A percentile compares a stretch with the other conserved stretches of the same genome.
These are phyloP conservation scores for Penicillium lagena DNA, from an alignment of 495 filamentous ascomycete genomes.

Conservation along the genomic window DNA sequence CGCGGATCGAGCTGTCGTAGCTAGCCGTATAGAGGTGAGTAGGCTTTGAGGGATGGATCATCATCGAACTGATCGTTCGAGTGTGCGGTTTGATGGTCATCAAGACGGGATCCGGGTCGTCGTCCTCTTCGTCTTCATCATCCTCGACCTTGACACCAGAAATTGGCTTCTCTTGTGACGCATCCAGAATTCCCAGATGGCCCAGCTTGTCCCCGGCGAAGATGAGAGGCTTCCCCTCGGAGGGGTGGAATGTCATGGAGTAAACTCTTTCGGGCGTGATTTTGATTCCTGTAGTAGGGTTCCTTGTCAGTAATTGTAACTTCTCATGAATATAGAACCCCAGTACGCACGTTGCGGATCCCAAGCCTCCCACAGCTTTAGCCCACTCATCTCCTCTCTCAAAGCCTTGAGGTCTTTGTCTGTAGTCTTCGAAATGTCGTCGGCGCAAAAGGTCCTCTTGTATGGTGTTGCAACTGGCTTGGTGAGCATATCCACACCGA, in stretches of 20 bases:
- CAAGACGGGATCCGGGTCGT: slow-evolving; percentile 66
- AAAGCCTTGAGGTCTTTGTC: slow-evolving; percentile 71
- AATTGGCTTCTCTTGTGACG: slow-evolving; percentile 57
- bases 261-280: slow-evolving; percentile 88
- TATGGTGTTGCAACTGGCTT: slow-evolving; percentile 69
- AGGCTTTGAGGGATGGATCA: slow-evolving; percentile 63
- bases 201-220: slow-evolving; percentile 96
- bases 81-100: slow-evolving; percentile 85
- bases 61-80: slow-evolving; percentile 79
- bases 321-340: not conserved
- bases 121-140: slow-evolving; percentile 55
- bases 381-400: slow-evolving; percentile 70
- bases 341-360: slow-evolving; percentile 60
- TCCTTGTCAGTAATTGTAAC: slow-evolving; percentile 3
- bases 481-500: slow-evolving; percentile 50
- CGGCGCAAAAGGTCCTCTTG: slow-evolving; percentile 71
- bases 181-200: slow-evolving; percentile 89
- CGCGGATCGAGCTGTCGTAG: slow-evolving; percentile 92
- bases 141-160: slow-evolving; percentile 29
- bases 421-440: slow-evolving; percentile 73
- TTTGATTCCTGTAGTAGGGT: slow-evolving; percentile 63
- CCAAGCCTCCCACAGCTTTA: slow-evolving; percentile 78
- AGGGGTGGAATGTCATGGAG: slow-evolving; percentile 83
- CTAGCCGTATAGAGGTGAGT: slow-evolving; percentile 72
- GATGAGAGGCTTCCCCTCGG: slow-evolving; percentile 75